Evolutionary conservation across 768 basidiomycete genomes (phyloP).

Genomic region (Fibroporia radiculosa): DNA sequence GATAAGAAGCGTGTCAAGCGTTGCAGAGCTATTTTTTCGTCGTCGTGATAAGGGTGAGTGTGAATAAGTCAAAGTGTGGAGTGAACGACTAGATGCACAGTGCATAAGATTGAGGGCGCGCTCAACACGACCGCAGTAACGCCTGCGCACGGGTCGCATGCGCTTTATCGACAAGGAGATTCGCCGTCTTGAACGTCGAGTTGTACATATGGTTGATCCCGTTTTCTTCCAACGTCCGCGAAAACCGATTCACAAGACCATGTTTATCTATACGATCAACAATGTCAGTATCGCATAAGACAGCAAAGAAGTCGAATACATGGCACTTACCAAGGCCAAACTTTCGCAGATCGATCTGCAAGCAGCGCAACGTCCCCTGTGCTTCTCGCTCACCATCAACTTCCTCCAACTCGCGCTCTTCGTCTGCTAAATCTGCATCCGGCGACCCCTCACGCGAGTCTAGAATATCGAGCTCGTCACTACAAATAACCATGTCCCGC

Average conservation of each 20-base stretch:
- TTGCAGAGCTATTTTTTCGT: no score
- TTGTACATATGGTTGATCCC: slow-evolving; percentile 81
- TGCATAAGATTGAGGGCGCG: not conserved
- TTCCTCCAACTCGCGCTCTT: slow-evolving; percentile 30
- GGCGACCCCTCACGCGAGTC: slow-evolving; percentile 29
- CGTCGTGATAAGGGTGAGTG: not conserved
- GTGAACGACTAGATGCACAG: not conserved
- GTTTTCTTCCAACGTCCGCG: slow-evolving; percentile 62
- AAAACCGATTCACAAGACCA: slow-evolving; percentile 72
- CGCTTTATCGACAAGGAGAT: slow-evolving; percentile 61
- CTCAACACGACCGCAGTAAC: slow-evolving; percentile 50
- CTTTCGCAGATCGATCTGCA: slow-evolving; percentile 67
- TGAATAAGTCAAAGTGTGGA: not conserved
- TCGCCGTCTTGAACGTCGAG: slow-evolving; percentile 78
- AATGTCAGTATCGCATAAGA: not conserved
- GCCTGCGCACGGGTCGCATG: slow-evolving; percentile 50
- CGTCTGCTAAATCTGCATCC: slow-evolving; percentile 18
- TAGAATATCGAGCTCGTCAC: slow-evolving; percentile 56
- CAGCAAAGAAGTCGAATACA: slow-evolving; percentile 7
- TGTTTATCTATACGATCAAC: slow-evolving; percentile 62
- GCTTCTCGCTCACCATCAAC: slow-evolving; percentile 14
- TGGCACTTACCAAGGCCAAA: slow-evolving; percentile 68
- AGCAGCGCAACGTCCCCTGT: slow-evolving; percentile 40
- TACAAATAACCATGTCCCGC: slow-evolving; percentile 67
- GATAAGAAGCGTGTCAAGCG: no score